Evolutionary conservation across 768 basidiomycete species (phyloP), one percentile per base, ranked within the genome.

Genomic region (Lactifluus volemus): DNA sequence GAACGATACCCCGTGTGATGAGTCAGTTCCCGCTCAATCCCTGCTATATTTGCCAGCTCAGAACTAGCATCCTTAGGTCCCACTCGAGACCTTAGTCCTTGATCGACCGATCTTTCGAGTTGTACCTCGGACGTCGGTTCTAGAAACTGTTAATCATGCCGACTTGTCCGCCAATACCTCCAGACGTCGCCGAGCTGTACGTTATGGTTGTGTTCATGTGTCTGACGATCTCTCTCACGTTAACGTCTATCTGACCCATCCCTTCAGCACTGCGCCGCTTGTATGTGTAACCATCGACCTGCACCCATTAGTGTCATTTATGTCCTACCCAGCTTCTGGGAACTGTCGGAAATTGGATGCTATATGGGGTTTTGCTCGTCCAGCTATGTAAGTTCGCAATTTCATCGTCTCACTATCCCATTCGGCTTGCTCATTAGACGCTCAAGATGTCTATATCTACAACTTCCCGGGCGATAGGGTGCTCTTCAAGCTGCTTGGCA

Each of bases 311-410:
- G 1, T 30, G 19, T 4, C 25, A 30, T 25, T 50, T 44, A 50
- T 3, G 19, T 5, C 12, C 29, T 49, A 7, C 39, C 42, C 14
- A 60, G 59, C 53, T 60, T 21, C 38, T 60, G 7, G 59, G 59
- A 21, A 30, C 5, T 4, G 2, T 60, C 17, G 49, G 47, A 48
- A 60, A 60, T n/a, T 60, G 59, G 59, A 44, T 39, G 15, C 44
- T 60, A 34, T 60, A 49, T 55, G 59, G 59, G 0, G 59, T 55
- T 25, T 25, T 60, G 21, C 7, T 49, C 7, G 59, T 60, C 39
- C 59, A 60, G 21, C 6, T 39, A 4, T 60, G 59, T 60, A 17
- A n/a, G 53, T 17, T 11, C 29, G 5, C 5, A 10, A 21, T 34
- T 25, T 2, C 47, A 12, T 34, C 1, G 10, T n/a, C 25, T 2